Evolutionary conservation across 371 early-diverging fungal genomes (phyloP).

Genomic region (Mortierella sp.): DNA sequence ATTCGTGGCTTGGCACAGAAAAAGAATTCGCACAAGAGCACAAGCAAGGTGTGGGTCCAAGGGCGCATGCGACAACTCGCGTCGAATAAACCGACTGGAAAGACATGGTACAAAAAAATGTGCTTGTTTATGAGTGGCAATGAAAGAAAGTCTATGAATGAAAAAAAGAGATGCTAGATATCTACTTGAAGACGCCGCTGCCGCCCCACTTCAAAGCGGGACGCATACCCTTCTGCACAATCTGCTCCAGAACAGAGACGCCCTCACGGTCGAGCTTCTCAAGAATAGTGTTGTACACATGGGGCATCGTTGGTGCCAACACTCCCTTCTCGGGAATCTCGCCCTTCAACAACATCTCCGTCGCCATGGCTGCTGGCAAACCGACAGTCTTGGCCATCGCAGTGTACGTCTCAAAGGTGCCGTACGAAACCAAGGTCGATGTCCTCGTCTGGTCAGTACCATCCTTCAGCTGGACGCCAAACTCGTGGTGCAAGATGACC

Average conservation of each 20-base stretch:
- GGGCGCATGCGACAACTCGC: too few species aligned
- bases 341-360: conserved; percentile 84
- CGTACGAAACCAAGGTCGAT: conserved; percentile 84
- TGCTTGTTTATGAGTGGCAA: not conserved
- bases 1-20: conserved; percentile 5
- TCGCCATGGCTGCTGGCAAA: conserved; percentile 88
- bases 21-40: not conserved
- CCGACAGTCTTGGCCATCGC: conserved; percentile 96
- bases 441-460: conserved; percentile 74
- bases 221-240: conserved; percentile 56
- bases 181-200: conserved; percentile 52
- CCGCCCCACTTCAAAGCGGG: conserved; percentile 54
- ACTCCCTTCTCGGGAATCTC: conserved; percentile 78
- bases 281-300: conserved; percentile 84
- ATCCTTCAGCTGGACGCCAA: conserved; percentile 73
- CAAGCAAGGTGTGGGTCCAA: not conserved
- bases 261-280: conserved; percentile 79
- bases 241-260: conserved; percentile 78
- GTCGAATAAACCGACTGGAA: too few species aligned
- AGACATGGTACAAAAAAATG: not conserved
- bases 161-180: not conserved
- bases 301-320: conserved; percentile 79
- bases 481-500: conserved; percentile 91
- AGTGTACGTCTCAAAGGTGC: conserved; percentile 77
- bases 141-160: not conserved